phyloP scores from a whole-genome alignment of 2,329 filamentous ascomycete genomes.

The Geosmithia putterillii region DNA sequence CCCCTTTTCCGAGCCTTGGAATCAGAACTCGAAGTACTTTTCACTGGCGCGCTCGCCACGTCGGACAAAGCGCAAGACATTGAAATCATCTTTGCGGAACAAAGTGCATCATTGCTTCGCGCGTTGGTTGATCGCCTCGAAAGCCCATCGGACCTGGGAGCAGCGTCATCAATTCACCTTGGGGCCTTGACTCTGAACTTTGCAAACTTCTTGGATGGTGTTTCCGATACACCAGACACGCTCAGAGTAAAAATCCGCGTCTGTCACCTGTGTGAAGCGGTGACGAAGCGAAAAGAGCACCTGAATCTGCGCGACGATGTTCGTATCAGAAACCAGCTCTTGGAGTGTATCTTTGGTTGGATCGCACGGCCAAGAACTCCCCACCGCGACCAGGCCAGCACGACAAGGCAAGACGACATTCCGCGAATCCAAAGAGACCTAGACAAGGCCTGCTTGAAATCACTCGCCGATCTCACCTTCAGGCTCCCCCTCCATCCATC shows the following conservation, averaged over 20 bases:
- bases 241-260: constrained; percentile 57
- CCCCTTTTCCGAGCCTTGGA: constrained; percentile 54
- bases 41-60: constrained; percentile 41
- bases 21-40: constrained; percentile 49
- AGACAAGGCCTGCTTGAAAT: constrained; percentile 52
- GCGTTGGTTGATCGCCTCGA: constrained; percentile 53
- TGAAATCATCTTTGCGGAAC: constrained; percentile 55
- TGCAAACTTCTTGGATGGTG: constrained; percentile 51
- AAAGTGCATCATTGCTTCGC: constrained; percentile 50
- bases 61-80: constrained; percentile 42
- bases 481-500: constrained; percentile 53
- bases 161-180: constrained; percentile 51
- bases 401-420: constrained; percentile 42
- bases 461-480: constrained; percentile 54
- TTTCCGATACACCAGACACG: constrained; percentile 41
- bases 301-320: constrained; percentile 58
- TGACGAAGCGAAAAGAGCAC: constrained; percentile 55
- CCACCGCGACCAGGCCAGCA: constrained; percentile 25
- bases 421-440: constrained; percentile 50
- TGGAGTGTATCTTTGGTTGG: constrained; percentile 59
- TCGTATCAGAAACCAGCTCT: constrained; percentile 53
- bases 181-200: constrained; percentile 53
- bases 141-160: constrained; percentile 48
- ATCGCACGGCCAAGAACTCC: constrained; percentile 49
- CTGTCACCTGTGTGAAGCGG: constrained; percentile 53